Evolutionary conservation across 495 filamentous ascomycete genomes (phyloP), one percentile per base, ranked within the genome.

Genomic region (Jackrogersella minutella): DNA sequence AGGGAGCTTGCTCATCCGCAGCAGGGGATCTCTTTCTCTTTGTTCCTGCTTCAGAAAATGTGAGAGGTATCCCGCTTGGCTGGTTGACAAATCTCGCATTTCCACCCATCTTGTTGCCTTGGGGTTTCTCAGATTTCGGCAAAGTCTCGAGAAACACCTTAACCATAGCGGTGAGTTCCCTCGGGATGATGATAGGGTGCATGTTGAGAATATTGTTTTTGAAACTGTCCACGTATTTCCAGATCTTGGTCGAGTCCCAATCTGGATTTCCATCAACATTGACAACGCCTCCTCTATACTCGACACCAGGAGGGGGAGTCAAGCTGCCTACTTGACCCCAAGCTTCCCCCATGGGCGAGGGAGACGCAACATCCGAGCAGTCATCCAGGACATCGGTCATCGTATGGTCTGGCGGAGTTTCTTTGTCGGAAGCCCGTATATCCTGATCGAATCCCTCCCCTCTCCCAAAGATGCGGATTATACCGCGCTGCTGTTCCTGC

Each of bases 121-220:
- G 66, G 21, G 40, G 64, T 39, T 58, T 41, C 9, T 72, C 72
- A n/a, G 58, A 66, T 37, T 69, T 68, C 22, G 78, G 78, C 22
- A 81, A 49, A 5, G 71, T 72, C 46, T 80, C 79, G 43, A 86
- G 60, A 46, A 86, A 85, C 30, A 76, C 54, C 30, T 77, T 79
- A 0, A 85, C 79, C 73, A 85, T 80, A 1, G 78, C 79, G 31
- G 84, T 68, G 3, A 87, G 77, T 64, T 80, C 76, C 17, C 68
- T 71, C 13, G 80, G 80, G 4, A 79, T 73, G 34, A 99, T 82
- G 71, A 98, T 93, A 10, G 95, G 95, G 74, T 98, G 95, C 73
- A 99, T 86, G 54, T 87, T 91, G 68, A 97, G 90, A 36, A 99
- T 89, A 71, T 96, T 84, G 3, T 87, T 74, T 70, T 93, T 78